These are phyloP conservation scores for Chionographis japonica DNA, from an alignment of 106 monocot species.

Conservation along the genomic window DNA sequence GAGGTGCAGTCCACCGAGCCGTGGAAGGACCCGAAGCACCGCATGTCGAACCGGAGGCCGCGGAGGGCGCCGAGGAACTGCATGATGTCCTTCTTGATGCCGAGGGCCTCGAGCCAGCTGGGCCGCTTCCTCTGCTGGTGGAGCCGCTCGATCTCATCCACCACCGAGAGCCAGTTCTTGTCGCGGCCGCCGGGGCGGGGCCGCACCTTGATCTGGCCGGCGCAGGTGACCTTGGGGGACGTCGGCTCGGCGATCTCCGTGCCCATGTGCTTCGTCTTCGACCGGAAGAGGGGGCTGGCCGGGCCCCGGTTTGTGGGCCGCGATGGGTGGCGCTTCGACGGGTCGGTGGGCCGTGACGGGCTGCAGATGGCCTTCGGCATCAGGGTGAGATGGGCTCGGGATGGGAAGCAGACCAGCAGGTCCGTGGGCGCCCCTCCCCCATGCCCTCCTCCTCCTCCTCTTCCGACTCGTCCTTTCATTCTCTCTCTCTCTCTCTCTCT, in stretches of 20 bases:
- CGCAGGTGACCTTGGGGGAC: conserved; percentile 86
- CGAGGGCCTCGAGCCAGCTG: conserved; percentile 42
- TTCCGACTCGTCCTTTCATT: background rate
- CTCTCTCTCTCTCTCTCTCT: background rate
- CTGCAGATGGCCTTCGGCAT: conserved; percentile 76
- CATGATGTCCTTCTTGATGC: conserved; percentile 56
- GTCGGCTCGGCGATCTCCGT: conserved; percentile 48
- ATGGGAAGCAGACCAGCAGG: conserved; percentile 76
- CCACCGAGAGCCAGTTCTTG: conserved; percentile 27
- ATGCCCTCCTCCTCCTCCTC: background rate
- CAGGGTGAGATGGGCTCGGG: conserved; percentile 52
- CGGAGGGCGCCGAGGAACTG: conserved; percentile 44
- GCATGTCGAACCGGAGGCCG: conserved; percentile 37
- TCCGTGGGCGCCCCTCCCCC: conserved; percentile 38
- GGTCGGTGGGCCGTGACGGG: conserved; percentile 45
- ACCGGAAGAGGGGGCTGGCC: conserved; percentile 39
- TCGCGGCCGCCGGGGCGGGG: background rate
- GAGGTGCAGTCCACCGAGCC: conserved; percentile 27
- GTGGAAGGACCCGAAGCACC: conserved; percentile 52
- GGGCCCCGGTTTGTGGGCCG: conserved; percentile 11
- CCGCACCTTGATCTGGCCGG: conserved; percentile 76
- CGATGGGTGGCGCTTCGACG: conserved; percentile 19
- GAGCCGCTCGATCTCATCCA: conserved; percentile 41
- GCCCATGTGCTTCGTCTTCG: conserved; percentile 9
- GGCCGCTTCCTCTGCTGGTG: conserved; percentile 16